A percentile compares a stretch with the other conserved stretches of the same genome.
These are phyloP conservation scores for Ambispora gerdemannii DNA, from an alignment of 192 early-diverging fungal species.

Conservation along the genomic window DNA sequence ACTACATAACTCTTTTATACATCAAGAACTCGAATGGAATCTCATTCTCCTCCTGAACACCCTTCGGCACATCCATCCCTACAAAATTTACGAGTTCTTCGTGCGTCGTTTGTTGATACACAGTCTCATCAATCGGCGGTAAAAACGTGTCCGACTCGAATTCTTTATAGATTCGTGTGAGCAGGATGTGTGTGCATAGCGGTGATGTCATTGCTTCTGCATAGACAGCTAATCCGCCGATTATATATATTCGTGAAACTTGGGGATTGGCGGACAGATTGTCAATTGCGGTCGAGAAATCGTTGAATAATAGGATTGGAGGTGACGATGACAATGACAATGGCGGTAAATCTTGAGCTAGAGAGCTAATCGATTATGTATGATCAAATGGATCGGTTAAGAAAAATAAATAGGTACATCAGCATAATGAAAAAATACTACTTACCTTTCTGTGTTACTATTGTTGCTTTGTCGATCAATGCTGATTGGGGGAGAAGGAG, in stretches of 20 bases:
- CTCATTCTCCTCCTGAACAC: constrained; percentile 18
- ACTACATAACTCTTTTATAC: constrained; percentile 31
- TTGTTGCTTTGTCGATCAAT: no score
- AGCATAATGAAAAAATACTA: no score
- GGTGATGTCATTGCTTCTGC: constrained; percentile 58
- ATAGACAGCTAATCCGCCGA: constrained; percentile 81
- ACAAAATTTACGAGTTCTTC: constrained; percentile 29
- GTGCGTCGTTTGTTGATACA: constrained; percentile 36
- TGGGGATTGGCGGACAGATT: not conserved
- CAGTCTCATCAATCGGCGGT: constrained; percentile 57
- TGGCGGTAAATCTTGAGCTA: not conserved
- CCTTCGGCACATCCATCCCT: constrained; percentile 21
- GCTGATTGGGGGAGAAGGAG: no score
- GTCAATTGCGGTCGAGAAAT: constrained; percentile 10
- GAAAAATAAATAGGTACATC: no score
- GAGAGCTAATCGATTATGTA: constrained; percentile 44
- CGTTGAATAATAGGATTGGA: constrained; percentile 33
- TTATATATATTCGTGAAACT: constrained; percentile 63
- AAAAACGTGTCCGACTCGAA: constrained; percentile 82
- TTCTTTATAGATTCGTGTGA: constrained; percentile 63
- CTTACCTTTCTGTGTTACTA: no score
- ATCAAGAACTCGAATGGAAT: constrained; percentile 32
- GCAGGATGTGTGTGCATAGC: constrained; percentile 56
- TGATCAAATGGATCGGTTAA: no score
- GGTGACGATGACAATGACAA: constrained; percentile 1